Base-by-base conservation (phyloP, 2,329 filamentous ascomycete genomes). In the Nemania serpens region DNA sequence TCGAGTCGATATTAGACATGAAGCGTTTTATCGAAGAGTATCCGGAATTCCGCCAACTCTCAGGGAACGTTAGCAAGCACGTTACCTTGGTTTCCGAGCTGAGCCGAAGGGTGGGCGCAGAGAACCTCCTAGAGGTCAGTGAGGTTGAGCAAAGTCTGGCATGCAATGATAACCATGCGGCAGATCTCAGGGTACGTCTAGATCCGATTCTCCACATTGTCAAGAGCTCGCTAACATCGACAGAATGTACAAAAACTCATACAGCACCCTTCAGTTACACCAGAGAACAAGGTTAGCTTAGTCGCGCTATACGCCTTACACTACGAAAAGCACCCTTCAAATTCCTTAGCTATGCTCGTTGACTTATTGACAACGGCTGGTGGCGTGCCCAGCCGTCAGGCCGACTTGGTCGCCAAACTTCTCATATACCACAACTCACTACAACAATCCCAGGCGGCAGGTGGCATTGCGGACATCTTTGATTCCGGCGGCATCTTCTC, bases 1-100 rank as follows among this genome's bases (percentile, higher is more conserved):
- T 99, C 62, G 95, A 99, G 73, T 97, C 94, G 15, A 98, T 99
- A 73, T 84, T 90, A 57, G 95, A 99, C 74, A 99, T 99, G 96
- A 99, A 99, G 76, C 91, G 93, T 45, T 99, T 99, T 70, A 96
- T 99, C 57, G 95, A 99, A 76, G 95, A 99, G 72, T 99, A 98
- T 73, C 95, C 95, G 2, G 95, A 99, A 74, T 99, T 99, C 75
- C 88, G 95, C 60, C 96, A 97, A 71, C 85, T 99, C 1, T 97
- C 95, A 1, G 93, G 95, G 39, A 99, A 99, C 69, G 95, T 99
- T 55, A 98, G 93, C 78, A 99, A 99, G 74, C 95, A 99, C 74
- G 96, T 99, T 59, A 97, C 95, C 0, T 80, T 99, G 20, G 95
- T 99, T 20, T 93, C 93, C 0, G 96, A 99, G 73, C 82, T 99